A percentile compares a stretch with the other conserved stretches of the same genome.
Evolutionary conservation across 495 filamentous ascomycete species (phyloP).

Genomic region (Tuber calosporum): DNA sequence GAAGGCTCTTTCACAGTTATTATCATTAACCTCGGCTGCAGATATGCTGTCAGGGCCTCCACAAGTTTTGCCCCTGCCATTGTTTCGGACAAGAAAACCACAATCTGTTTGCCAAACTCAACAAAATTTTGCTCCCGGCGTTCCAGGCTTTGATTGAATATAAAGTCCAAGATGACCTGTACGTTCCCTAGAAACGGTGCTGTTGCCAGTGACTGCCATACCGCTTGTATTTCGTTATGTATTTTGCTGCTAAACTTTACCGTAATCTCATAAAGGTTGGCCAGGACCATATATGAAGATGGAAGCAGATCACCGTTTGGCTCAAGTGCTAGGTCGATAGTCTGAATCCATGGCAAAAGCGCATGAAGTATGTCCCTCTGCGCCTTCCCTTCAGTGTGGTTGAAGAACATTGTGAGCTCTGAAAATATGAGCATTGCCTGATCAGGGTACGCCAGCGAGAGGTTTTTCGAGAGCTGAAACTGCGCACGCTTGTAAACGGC

Average conservation of each 20-base stretch:
- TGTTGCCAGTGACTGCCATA: slow-evolving; percentile 94
- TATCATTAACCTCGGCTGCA: slow-evolving; percentile 55
- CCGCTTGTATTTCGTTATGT: slow-evolving; percentile 92
- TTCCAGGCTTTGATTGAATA: slow-evolving; percentile 86
- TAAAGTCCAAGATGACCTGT: slow-evolving; percentile 86
- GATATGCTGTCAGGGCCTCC: slow-evolving; percentile 60
- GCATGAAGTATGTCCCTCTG: slow-evolving; percentile 92
- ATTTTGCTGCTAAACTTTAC: slow-evolving; percentile 79
- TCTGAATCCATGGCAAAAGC: slow-evolving; percentile 92
- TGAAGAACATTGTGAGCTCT: slow-evolving; percentile 87
- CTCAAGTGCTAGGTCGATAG: slow-evolving; percentile 87
- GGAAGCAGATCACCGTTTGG: slow-evolving; percentile 85
- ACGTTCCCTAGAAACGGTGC: slow-evolving; percentile 94
- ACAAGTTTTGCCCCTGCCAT: slow-evolving; percentile 86
- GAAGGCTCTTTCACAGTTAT: slow-evolving; percentile 52
- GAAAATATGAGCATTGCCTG: slow-evolving; percentile 90
- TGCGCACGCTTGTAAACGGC: slow-evolving; percentile 96
- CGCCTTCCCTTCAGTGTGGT: slow-evolving; percentile 64
- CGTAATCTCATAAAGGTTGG: slow-evolving; percentile 94
- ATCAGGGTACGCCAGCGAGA: slow-evolving; percentile 82
- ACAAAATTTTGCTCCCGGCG: slow-evolving; percentile 95
- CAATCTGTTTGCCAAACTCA: slow-evolving; percentile 92
- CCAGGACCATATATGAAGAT: slow-evolving; percentile 86
- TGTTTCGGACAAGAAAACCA: slow-evolving; percentile 88
- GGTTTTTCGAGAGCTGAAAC: slow-evolving; percentile 84